Percentiles rank a stretch among this genome's conserved stretches.
phyloP scores from a whole-genome alignment of 2,329 filamentous ascomycete genomes.

The Thelonectria olida region DNA sequence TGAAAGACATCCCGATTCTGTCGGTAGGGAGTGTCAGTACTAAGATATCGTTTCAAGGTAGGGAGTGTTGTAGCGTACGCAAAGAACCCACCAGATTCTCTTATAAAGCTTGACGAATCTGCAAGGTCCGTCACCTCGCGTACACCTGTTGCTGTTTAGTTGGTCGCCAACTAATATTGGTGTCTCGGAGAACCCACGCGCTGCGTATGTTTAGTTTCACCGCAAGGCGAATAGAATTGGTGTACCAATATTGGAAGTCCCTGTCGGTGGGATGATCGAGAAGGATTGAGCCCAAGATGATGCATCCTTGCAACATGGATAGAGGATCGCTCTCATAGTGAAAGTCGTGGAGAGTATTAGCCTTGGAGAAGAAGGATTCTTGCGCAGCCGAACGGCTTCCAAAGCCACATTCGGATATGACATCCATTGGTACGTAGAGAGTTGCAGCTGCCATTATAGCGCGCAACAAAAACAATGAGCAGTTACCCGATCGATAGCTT shows the following conservation, averaged over 20 bases:
- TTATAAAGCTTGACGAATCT: slow-evolving; percentile 11
- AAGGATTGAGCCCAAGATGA: slow-evolving; percentile 20
- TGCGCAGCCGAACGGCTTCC: slow-evolving; percentile 17
- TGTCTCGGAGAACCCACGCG: background rate
- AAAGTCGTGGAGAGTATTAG: slow-evolving; percentile 31
- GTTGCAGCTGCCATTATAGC: slow-evolving; percentile 3
- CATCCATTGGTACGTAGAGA: slow-evolving; percentile 11
- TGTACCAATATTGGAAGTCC: slow-evolving; percentile 33
- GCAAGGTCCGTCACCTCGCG: background rate
- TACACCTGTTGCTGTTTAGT: background rate
- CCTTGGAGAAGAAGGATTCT: slow-evolving; percentile 25
- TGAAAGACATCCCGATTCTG: slow-evolving; percentile 24
- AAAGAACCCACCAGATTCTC: slow-evolving; percentile 30
- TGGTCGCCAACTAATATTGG: fast-evolving
- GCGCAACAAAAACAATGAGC: slow-evolving; percentile 23
- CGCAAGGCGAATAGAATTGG: slow-evolving; percentile 26
- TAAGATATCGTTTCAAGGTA: background rate
- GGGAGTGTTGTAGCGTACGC: slow-evolving; percentile 12
- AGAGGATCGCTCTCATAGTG: slow-evolving; percentile 15
- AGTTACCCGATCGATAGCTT: slow-evolving; percentile 13
- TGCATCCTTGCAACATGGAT: slow-evolving; percentile 22
- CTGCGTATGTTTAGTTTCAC: slow-evolving; percentile 14
- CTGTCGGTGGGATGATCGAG: slow-evolving; percentile 23
- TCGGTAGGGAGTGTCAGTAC: background rate
- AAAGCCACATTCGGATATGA: slow-evolving; percentile 23